Base-by-base conservation (phyloP, 1,284 basidiomycete genomes). In the Laetiporus sulphureus region DNA sequence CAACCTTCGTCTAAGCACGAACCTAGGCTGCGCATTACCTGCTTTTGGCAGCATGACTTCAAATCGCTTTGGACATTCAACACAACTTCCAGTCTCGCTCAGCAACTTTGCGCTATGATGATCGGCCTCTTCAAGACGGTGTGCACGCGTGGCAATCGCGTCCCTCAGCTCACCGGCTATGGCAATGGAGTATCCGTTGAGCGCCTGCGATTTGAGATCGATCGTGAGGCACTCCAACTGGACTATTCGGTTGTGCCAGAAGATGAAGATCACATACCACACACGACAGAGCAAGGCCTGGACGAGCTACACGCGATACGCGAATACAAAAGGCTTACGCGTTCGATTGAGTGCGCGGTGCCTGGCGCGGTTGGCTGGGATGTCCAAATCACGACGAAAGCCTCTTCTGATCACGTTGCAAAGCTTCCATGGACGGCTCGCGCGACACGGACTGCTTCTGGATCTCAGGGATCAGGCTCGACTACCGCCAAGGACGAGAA, bases 31-130 rank as follows among this genome's bases (percentile, higher is more conserved):
- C 79, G 87, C 18, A 77, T 96, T 44, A 93, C 90, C 1, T 91
- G 88, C 55, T 95, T 95, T 61, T 97, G 91, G 90, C 89, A 93
- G 54, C 95, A 97, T 67, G 88, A 96, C 63, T 77, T 97, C n/a
- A 84, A 86, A 48, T 80, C 91, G 0, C 65, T 91, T 11, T 95
- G 91, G 90, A 85, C 79, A 32, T 76, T 91, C 38, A 79, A 78
- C 6, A 77, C 79, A 0, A 68, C 71, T 7, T 66, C 71, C 31
- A 70, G 68, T 39, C 53, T 82, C 23, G 71, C 64, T 46, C 83
- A 87, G 51, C 89, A 93, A 50, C 72, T 96, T 1, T 83, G 84
- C 12, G 80, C 84, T 2, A 85, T 95, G 73, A 72, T 89, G 23
- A 65, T 90, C 3, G 85, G 86, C 13, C 68, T 97, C 36, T 73